phyloP scores from a whole-genome alignment of 2,329 filamentous ascomycete genomes.

The Canariomyces notabilis region DNA sequence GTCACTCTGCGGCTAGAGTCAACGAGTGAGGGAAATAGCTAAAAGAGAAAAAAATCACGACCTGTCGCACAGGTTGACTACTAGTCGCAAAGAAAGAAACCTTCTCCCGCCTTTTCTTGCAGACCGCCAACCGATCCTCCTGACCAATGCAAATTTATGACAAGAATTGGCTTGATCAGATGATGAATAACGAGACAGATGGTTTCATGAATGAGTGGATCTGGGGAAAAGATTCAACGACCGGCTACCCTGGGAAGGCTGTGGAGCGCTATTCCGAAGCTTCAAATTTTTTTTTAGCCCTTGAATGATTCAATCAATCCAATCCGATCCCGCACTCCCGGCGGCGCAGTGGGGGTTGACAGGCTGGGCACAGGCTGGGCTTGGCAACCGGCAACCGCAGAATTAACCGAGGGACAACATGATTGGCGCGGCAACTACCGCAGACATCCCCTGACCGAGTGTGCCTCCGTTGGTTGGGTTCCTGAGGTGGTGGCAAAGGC shows the following conservation, averaged over 20 bases:
- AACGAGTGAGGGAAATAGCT: not conserved
- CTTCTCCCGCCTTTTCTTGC: not conserved
- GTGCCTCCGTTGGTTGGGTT: too few species aligned
- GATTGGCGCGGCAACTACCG: constrained; percentile 2
- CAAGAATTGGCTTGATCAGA: constrained; percentile 4
- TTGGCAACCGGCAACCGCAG: constrained; percentile 6
- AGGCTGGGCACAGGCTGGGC: not conserved
- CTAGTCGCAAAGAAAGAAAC: constrained; percentile 6
- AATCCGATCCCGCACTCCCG: constrained; percentile 16
- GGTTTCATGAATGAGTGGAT: constrained; percentile 16
- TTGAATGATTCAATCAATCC: constrained; percentile 3
- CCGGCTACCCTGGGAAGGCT: constrained; percentile 1
- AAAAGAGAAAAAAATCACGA: not conserved
- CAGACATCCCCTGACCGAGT: constrained; percentile 9
- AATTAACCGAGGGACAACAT: constrained; percentile 12
- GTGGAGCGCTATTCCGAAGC: not conserved
- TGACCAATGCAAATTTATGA: constrained; percentile 3
- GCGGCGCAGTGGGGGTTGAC: constrained; percentile 3
- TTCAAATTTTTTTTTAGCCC: constrained; percentile 8
- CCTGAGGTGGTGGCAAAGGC: not conserved
- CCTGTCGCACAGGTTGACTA: constrained; percentile 3
- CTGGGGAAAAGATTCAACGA: constrained; percentile 2
- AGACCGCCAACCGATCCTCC: constrained; percentile 3
- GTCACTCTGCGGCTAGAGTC: constrained; percentile 7
- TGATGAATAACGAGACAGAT: constrained; percentile 1